Base-by-base conservation (phyloP, 176 grass and related monocot species). In the Carex kokanica region DNA sequence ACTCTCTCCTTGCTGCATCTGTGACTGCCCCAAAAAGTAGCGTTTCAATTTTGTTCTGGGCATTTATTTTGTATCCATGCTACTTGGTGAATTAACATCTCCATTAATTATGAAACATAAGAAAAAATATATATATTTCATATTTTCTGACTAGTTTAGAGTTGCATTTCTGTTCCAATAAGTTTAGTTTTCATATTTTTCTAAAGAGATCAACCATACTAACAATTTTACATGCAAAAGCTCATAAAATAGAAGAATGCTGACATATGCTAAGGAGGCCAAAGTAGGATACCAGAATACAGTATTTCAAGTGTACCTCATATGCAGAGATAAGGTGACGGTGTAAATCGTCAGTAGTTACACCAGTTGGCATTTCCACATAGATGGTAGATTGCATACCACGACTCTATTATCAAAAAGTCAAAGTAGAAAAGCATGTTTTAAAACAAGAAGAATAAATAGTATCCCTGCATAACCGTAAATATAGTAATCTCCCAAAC, bases 361-460 rank as follows among this genome's bases (percentile, higher is more conserved):
- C 89, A 77, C 93, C 96, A 87, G 89, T 41, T 83, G 84, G 58
- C 93, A 95, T 88, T 91, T 99, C 91, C 40, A 99, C 89, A 78
- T 90, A 92, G 51, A 99, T 90, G 55, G 91, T 99, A 65, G 96
- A 95, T 81, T 99, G 93, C 96, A 99, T 99, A 20, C 96, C 96
- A 87, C 96, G 93, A 79, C 90, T 99, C 96, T 99, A 83, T 88
- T 55, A 77, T 45, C 25, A 18, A 54, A 75, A 31, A 77, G 6
- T 60, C 58, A 78, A 87, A 29, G 6, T 15, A 21, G 23, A 49
- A 20, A 23, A 47, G 9, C 5, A 51, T 20, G 1, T 2, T 1
- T 77, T 55, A 77, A 29, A 77, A 55, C 24, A 77, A 77, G 73
- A 77, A 77, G 8, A 61, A 49, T 12, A 49, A 18, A 13, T 8